Base-by-base conservation (phyloP, 192 early-diverging fungal genomes). In the Coemansia sp. region DNA sequence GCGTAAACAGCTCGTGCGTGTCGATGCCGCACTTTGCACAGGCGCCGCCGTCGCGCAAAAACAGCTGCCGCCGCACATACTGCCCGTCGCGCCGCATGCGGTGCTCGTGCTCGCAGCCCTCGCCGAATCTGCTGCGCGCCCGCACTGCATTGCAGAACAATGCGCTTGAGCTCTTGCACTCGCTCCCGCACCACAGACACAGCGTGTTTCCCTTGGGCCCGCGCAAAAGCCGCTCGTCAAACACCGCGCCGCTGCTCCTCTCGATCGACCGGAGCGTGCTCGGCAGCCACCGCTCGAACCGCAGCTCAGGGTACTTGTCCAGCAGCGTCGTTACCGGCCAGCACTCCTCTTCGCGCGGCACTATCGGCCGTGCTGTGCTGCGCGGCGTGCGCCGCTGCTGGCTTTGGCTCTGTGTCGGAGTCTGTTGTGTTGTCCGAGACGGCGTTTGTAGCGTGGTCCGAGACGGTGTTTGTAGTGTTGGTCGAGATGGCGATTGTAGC, bases 41-140 rank as follows among this genome's bases (percentile, higher is more conserved):
- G 25, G 69, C 38, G 22, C 77, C 77, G 31, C 65, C 40, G 62
- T 79, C 77, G 57, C 77, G 77, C 49, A 53, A 27, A 28, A 65
- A 56, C 55, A 79, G 70, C 58, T 73, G 71, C 43, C 30, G 25
- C 4, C 77, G 62, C n/a, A 73, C 77, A 32, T 79, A 79, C 24
- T 73, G 66, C 58, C 55, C 57, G 40, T 69, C 65, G 9, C 67
- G 55, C 2, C 77, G 69, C 54, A 79, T 54, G 1, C 71, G 65
- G 59, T 73, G 71, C 56, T 79, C 77, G 51, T 79, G 77, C 42
- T 65, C 66, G 44, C 75, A 77, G 47, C 73, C 73, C 51, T 76
- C 59, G 49, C 63, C 73, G 48, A 66, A 65, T 32, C 49, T 31
- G 6, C 50, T 25, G 0, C 18, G 51, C 43, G 28, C 30, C 18